Evolutionary conservation across 805 yeast genomes (phyloP), one percentile per base, ranked within the genome.

Genomic region (Teunomyces funiuensis): DNA sequence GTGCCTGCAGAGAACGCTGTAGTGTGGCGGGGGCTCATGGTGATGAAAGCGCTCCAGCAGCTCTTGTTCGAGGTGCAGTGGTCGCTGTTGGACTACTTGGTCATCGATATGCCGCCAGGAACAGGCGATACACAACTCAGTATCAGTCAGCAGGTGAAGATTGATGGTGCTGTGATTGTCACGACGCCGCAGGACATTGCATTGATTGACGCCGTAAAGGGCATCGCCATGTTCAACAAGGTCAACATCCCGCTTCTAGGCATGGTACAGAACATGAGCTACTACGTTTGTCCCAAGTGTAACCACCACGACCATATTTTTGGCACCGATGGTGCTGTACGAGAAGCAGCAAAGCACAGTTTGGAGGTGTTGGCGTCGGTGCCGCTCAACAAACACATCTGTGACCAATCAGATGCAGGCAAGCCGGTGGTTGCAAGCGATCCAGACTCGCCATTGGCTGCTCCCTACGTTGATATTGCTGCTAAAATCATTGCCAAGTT

Each of bases 181-280:
- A 80, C 89, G 0, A 88, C 96, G 0, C 91, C 95, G 0, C 96
- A 88, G 58, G 95, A 88, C 49, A 77, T 88, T 29, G 95, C 96
- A 0, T 60, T 87, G 18, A 72, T 83, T 5, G 96, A 88, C 57
- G 95, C 88, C 0, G 77, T 80, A 15, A 82, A 88, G 49, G 96
- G 96, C 0, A 77, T 87, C 8, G 70, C 85, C 8, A 82, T 88
- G 91, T 87, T 84, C 58, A 62, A 77, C 4, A 84, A 83, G 49
- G 85, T 86, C 29, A 62, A 76, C 14, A 78, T 85, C 8, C 95
- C 93, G 0, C 74, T 88, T 0, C 51, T 84, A 20, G 96, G 96
- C 0, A 56, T 87, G 46, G 88, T 88, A 0, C 87, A 87, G 53
- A 88, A 88, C 55, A 88, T 88, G 96, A 83, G 91, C 49, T 76